Evolutionary conservation across 345 rosid species (phyloP).

Genomic region (Arabis hirsuta): DNA sequence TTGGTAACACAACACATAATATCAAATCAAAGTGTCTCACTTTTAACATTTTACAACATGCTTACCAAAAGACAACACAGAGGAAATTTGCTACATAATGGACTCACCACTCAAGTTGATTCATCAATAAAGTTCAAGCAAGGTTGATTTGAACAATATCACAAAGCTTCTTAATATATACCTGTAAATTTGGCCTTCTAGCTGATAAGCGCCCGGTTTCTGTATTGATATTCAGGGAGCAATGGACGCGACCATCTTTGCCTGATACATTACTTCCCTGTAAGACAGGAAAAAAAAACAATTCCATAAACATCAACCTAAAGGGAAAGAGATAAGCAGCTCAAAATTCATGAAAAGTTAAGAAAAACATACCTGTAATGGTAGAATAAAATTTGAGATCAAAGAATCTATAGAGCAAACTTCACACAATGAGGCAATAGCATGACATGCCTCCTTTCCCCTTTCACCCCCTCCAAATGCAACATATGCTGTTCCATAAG

Average conservation of each 20-base stretch:
- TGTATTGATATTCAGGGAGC: constrained; percentile 95
- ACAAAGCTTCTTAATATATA: constrained; percentile 33
- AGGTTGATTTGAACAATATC: neutral
- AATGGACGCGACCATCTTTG: constrained; percentile 84
- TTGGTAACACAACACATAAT: neutral
- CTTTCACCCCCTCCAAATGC: constrained; percentile 60
- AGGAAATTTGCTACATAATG: neutral
- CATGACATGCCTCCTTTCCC: constrained; percentile 89
- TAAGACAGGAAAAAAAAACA: constrained; percentile 1
- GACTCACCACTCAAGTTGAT: neutral
- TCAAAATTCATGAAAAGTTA: neutral
- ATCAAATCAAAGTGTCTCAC: neutral
- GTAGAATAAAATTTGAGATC: constrained; percentile 94
- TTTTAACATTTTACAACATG: neutral
- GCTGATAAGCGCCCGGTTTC: constrained; percentile 99
- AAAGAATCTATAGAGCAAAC: constrained; percentile 88
- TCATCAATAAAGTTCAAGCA: neutral
- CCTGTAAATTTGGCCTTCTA: constrained; percentile 98
- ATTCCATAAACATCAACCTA: neutral
- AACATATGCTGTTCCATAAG: constrained; percentile 56
- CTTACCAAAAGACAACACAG: neutral
- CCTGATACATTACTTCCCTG: constrained; percentile 88
- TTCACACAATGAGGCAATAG: constrained; percentile 91
- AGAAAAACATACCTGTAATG: constrained; percentile 68
- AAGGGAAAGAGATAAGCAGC: constrained; percentile 4